phyloP scores from a whole-genome alignment of 1,284 basidiomycete species.

The Takashimella tepidaria region DNA sequence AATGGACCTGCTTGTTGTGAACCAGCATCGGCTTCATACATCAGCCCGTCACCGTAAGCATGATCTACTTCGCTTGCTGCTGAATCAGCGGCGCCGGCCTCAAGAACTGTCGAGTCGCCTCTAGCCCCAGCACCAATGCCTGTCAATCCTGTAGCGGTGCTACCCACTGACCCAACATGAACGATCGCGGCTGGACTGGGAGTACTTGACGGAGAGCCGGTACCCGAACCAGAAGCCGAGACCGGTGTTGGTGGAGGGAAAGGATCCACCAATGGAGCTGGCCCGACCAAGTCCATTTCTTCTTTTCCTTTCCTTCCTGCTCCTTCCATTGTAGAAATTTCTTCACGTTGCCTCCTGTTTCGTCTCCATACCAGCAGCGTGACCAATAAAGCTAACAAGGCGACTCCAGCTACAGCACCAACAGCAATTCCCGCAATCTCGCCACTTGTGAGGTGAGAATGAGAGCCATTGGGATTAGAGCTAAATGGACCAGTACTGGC shows the following conservation, averaged over 20 bases:
- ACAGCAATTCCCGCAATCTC: slow-evolving; percentile 30
- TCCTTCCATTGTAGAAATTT: too few species aligned
- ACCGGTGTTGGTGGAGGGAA: slow-evolving; percentile 13
- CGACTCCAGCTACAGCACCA: slow-evolving; percentile 18
- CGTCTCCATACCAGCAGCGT: slow-evolving; percentile 23
- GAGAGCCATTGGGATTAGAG: not conserved
- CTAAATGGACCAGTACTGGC: not conserved
- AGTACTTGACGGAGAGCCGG: too few species aligned
- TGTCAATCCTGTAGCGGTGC: not conserved
- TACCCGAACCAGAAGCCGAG: too few species aligned
- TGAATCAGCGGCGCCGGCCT: too few species aligned
- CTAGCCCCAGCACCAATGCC: not conserved
- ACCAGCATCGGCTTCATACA: not conserved
- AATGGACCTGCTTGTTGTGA: slow-evolving; percentile 17
- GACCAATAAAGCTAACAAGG: slow-evolving; percentile 11
- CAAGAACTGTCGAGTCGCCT: not conserved
- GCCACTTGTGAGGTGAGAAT: slow-evolving; percentile 13
- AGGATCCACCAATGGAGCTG: slow-evolving; percentile 18
- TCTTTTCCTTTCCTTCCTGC: slow-evolving; percentile 1
- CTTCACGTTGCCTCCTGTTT: slow-evolving; percentile 6
- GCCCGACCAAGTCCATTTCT: slow-evolving; percentile 10
- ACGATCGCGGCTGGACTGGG: too few species aligned
- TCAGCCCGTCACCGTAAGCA: not conserved
- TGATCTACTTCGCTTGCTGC: too few species aligned
- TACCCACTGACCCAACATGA: not conserved